Percentiles rank a stretch among this genome's conserved stretches.
phyloP scores from a whole-genome alignment of 768 basidiomycete species.

The Podaxis sp. region DNA sequence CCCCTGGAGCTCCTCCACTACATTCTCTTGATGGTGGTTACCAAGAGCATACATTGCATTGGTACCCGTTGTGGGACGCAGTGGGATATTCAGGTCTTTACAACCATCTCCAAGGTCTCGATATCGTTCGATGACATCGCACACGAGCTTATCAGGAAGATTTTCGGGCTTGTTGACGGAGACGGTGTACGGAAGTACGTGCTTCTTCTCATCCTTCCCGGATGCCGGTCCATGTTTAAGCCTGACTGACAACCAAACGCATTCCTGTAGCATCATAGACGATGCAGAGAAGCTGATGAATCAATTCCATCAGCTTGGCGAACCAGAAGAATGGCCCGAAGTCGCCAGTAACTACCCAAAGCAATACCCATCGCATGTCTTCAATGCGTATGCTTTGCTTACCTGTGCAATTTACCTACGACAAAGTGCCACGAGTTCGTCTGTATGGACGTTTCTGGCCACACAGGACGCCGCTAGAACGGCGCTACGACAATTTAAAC shows the following conservation, averaged over 20 bases:
- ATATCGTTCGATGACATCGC: background rate
- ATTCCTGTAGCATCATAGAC: background rate
- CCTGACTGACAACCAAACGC: background rate
- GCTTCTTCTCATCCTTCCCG: background rate
- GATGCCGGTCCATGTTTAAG: background rate
- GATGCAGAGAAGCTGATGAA: slow-evolving; percentile 9
- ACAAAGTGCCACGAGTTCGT: background rate
- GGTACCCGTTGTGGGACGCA: background rate
- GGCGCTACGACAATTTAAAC: background rate
- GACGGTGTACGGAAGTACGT: background rate
- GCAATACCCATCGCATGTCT: slow-evolving; percentile 7
- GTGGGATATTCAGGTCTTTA: slow-evolving; percentile 7
- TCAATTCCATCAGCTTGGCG: background rate
- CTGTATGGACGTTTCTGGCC: background rate
- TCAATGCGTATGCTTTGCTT: slow-evolving; percentile 3
- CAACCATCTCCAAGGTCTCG: background rate
- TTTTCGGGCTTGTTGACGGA: slow-evolving; percentile 1
- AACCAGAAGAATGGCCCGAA: background rate
- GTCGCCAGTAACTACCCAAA: slow-evolving; percentile 1
- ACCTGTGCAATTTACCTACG: slow-evolving; percentile 3
- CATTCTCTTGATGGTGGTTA: slow-evolving; percentile 1
- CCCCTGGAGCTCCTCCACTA: slow-evolving; percentile 4
- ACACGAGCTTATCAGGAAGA: background rate
- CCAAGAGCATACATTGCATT: slow-evolving; percentile 3
- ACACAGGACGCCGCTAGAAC: background rate